phyloP scores from a whole-genome alignment of 2,329 filamentous ascomycete genomes.

The Celoporthe dispersa region DNA sequence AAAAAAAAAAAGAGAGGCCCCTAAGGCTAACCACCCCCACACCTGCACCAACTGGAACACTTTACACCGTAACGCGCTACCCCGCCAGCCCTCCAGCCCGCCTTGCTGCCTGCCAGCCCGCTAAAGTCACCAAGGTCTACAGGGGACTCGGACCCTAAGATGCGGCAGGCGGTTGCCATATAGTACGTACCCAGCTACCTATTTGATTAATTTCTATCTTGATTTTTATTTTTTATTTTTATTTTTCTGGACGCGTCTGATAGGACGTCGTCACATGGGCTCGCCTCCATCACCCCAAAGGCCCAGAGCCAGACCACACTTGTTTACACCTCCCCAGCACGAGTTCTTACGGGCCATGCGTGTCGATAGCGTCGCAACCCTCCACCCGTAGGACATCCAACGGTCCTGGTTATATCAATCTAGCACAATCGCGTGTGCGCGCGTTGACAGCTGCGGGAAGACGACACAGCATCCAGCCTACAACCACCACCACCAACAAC shows the following conservation, averaged over 20 bases:
- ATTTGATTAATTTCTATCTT: neutral
- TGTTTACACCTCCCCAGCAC: neutral
- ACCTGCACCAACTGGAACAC: neutral
- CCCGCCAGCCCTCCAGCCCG: no score
- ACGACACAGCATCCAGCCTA: neutral
- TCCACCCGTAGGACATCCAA: neutral
- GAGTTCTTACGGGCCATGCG: neutral
- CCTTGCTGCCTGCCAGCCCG: neutral
- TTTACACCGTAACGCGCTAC: neutral
- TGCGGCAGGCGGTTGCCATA: neutral
- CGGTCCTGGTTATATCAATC: neutral
- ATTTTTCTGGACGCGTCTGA: neutral
- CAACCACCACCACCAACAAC: neutral
- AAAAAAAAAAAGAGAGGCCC: neutral
- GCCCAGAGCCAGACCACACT: neutral
- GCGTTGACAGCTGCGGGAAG: neutral
- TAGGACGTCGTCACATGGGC: neutral
- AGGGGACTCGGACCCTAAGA: neutral
- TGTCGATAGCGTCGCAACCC: neutral
- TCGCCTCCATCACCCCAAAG: neutral
- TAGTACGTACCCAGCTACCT: neutral
- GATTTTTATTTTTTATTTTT: neutral
- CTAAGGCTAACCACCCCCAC: neutral
- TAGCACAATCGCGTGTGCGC: neutral
- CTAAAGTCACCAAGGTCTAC: neutral